Conservation (phyloP, 192 early-diverging fungal species). For the Coemansia sp. region DNA sequence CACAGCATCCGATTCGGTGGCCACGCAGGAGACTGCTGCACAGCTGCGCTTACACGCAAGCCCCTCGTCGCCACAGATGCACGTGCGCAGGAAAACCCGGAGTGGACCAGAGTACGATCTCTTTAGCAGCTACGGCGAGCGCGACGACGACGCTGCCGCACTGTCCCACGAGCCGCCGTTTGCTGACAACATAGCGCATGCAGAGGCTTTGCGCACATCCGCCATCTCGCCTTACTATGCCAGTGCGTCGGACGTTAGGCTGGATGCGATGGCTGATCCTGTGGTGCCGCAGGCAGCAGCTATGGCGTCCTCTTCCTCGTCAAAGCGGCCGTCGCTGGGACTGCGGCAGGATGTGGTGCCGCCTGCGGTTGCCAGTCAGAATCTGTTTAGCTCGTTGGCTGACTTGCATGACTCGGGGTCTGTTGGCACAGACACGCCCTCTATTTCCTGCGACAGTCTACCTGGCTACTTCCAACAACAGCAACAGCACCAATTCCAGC, state of each 20-base stretch:
- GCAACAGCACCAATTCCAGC: conserved; percentile 8
- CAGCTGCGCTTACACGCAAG: conserved; percentile 40
- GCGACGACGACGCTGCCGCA: conserved; percentile 25
- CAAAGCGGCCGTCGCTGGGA: conserved; percentile 42
- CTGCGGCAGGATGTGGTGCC: conserved; percentile 32
- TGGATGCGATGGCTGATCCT: conserved; percentile 31
- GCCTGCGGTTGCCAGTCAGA: conserved; percentile 9
- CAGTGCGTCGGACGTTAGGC: conserved; percentile 34
- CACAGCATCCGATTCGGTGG: conserved; percentile 34
- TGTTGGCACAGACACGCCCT: conserved; percentile 16
- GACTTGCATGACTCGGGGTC: background rate
- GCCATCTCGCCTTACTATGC: conserved; percentile 30
- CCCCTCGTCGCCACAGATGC: conserved; percentile 45
- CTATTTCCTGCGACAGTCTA: conserved; percentile 28
- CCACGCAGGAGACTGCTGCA: conserved; percentile 12
- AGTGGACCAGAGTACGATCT: conserved; percentile 8
- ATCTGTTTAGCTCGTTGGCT: conserved; percentile 11
- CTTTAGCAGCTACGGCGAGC: conserved; percentile 6
- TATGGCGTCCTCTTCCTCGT: conserved; percentile 7
- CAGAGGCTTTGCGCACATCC: conserved; percentile 16
- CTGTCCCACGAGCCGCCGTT: conserved; percentile 30
- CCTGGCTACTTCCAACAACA: conserved; percentile 5
- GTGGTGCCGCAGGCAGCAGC: background rate
- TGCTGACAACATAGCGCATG: conserved; percentile 25
- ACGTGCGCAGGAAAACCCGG: conserved; percentile 16